Base-by-base conservation (phyloP, 2,329 filamentous ascomycete species). In the Pseudonectria buxi region DNA sequence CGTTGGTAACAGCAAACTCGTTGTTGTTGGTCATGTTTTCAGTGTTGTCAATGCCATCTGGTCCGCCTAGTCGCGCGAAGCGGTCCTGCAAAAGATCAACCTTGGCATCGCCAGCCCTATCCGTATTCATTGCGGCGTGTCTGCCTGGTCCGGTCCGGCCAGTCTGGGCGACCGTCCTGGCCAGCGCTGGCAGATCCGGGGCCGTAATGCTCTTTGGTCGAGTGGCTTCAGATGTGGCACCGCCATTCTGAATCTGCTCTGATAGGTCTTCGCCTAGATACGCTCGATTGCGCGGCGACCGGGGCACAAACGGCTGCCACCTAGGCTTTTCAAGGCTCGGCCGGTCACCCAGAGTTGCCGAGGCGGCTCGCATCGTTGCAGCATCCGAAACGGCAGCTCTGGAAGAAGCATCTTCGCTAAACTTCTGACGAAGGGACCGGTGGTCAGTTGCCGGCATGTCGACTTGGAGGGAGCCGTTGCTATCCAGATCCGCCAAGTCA, bases 1-100 rank as follows among this genome's bases (percentile, higher is more conserved):
- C 18, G 18, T 22, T 22, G 18, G 9, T 9, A 22, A 9, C 18
- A 22, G 18, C 18, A 22, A 22, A 22, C 18, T 22, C 18, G 18
- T 22, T 22, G 18, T 22, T 22, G 18, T 22, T 22, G 18, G 5
- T 22, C 5, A 60, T 55, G 33, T 67, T 68, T 14, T 53, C 59
- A 18, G 62, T 45, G 37, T 44, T 49, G 32, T 51, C 50, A 22
- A 61, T 56, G 14, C 43, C 33, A 6, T 64, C 58, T 4, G 62
- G 55, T 1, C 57, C 63, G 6, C 68, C 69, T 1, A 74, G 56
- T 7, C 63, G 62, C 7, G 63, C 64, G 44, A 68, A 74, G 10
- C 58, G 62, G 40, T 67, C 59, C 30, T 64, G 59, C 6, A 73
- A 39, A 3, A 72, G 56, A 40, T 74, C 71, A 28, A 71, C 62